Conservation (phyloP, 306 rosid genomes). For the Fragaria vesca region DNA sequence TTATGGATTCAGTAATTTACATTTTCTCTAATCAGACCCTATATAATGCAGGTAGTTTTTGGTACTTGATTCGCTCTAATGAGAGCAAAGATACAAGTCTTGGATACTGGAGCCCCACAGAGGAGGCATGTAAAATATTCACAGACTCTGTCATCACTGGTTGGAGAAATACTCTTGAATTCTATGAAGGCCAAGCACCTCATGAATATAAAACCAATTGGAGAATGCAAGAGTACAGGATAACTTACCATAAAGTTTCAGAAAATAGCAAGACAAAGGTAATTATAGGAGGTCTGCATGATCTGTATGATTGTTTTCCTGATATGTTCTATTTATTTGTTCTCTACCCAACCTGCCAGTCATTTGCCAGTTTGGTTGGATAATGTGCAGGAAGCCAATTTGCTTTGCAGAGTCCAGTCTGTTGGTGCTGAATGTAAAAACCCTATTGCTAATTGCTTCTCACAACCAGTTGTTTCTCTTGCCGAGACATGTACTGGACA, state of each 20-base stretch:
- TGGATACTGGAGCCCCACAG: conserved; percentile 39
- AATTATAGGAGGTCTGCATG: conserved; percentile 13
- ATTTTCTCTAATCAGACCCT: background rate
- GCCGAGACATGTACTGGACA: background rate
- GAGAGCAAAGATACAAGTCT: conserved; percentile 11
- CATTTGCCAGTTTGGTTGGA: conserved; percentile 37
- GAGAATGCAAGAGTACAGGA: conserved; percentile 36
- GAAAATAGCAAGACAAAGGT: conserved; percentile 28
- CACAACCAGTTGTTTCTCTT: conserved; percentile 3
- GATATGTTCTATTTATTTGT: background rate
- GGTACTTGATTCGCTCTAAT: conserved; percentile 20
- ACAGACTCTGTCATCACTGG: conserved; percentile 20
- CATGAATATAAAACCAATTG: conserved; percentile 21
- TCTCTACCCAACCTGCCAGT: conserved; percentile 28
- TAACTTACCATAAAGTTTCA: background rate
- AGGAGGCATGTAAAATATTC: conserved; percentile 19
- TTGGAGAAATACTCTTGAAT: conserved; percentile 33
- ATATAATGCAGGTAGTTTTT: conserved; percentile 25
- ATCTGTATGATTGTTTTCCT: conserved; percentile 1
- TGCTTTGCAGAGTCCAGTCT: conserved; percentile 32
- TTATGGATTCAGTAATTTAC: background rate
- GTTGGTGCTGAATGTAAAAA: background rate
- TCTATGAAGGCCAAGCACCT: conserved; percentile 27
- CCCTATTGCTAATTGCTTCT: conserved; percentile 6
- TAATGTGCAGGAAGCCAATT: conserved; percentile 31